These are phyloP conservation scores for Rugonectria rugulosa DNA, from an alignment of 2,329 filamentous ascomycete species.

Conservation along the genomic window DNA sequence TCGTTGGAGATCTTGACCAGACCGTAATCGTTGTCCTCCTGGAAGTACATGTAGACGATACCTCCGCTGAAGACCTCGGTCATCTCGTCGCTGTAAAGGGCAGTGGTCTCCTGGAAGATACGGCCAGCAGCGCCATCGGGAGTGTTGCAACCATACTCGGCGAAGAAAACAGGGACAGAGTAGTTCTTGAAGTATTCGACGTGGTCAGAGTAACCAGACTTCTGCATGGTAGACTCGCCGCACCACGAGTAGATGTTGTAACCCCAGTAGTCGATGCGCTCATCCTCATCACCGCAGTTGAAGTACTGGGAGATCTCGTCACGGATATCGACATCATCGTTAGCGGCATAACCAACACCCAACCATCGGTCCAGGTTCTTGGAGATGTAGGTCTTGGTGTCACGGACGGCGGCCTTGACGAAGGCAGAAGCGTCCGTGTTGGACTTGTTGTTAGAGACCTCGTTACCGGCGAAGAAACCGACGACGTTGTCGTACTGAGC, in stretches of 20 bases:
- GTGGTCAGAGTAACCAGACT: constrained; percentile 83
- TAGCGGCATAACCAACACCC: constrained; percentile 94
- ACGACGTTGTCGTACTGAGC: constrained; percentile 88
- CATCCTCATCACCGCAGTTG: constrained; percentile 76
- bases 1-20: constrained; percentile 70
- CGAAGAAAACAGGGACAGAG: constrained; percentile 96
- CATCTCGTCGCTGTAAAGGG: constrained; percentile 85
- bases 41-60: constrained; percentile 99
- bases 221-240: constrained; percentile 77
- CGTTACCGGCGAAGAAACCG: constrained; percentile 98
- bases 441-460: constrained; percentile 88
- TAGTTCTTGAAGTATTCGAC: constrained; percentile 88
- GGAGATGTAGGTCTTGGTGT: constrained; percentile 95
- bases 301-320: constrained; percentile 88
- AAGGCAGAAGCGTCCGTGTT: constrained; percentile 92
- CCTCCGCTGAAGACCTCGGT: constrained; percentile 88
- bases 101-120: constrained; percentile 83
- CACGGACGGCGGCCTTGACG: constrained; percentile 97
- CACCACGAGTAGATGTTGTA: constrained; percentile 99
- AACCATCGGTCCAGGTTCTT: constrained; percentile 77
- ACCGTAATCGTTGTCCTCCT: constrained; percentile 90
- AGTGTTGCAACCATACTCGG: constrained; percentile 96
- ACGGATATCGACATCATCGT: constrained; percentile 87
- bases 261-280: constrained; percentile 94
- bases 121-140: constrained; percentile 67